phyloP scores from a whole-genome alignment of 164 flowering plant genomes.

The Liriodendron chinense region DNA sequence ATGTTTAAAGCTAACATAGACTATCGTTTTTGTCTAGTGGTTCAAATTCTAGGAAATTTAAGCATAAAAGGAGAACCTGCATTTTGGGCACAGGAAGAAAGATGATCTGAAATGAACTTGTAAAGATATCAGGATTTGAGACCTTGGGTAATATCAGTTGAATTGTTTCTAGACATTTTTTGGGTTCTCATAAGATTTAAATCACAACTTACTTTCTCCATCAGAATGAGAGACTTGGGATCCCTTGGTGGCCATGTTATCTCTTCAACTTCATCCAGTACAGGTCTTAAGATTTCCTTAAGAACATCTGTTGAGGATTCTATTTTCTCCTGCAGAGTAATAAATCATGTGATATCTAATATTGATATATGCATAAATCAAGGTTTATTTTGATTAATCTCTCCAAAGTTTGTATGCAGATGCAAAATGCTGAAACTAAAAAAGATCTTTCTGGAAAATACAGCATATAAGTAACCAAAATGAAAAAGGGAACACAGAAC shows the following conservation, averaged over 20 bases:
- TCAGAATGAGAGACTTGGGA: conserved; percentile 61
- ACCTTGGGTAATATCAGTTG: neutral
- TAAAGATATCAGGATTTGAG: neutral
- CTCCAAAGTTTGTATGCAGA: too few relatives aligned
- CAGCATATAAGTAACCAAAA: neutral
- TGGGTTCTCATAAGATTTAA: neutral
- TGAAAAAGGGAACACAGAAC: neutral
- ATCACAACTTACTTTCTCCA: conserved; percentile 64
- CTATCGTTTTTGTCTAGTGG: too few relatives aligned
- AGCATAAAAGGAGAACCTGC: neutral
- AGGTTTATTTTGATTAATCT: too few relatives aligned
- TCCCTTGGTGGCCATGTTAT: conserved; percentile 89
- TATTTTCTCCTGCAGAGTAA: conserved; percentile 73
- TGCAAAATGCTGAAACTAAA: too few relatives aligned
- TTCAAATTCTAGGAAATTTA: too few relatives aligned
- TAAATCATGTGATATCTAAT: neutral
- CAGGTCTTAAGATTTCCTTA: conserved; percentile 67
- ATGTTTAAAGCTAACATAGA: too few relatives aligned
- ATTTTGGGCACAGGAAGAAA: neutral
- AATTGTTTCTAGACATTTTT: neutral
- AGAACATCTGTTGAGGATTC: conserved; percentile 91
- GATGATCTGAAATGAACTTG: neutral
- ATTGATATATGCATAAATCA: too few relatives aligned
- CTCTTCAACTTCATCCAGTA: conserved; percentile 69
- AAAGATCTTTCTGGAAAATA: too few relatives aligned